Base-by-base conservation (phyloP, 768 basidiomycete genomes). In the Phaffia australis region DNA sequence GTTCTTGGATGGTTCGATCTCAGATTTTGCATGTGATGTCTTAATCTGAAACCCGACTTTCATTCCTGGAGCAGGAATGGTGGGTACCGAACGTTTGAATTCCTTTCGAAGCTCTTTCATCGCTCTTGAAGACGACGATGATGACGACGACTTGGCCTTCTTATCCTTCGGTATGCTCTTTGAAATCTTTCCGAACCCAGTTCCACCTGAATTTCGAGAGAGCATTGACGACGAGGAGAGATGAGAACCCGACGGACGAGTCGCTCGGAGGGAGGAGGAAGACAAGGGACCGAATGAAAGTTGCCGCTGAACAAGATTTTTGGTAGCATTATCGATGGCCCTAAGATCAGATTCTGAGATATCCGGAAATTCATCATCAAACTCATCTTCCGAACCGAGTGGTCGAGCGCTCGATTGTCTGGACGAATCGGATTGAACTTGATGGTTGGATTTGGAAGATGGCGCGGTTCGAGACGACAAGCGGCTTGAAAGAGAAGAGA, bases 401-500 rank as follows among this genome's bases (percentile, higher is more conserved):
- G 21, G 27, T 42, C 35, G 35, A 42, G 35, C 11, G 35, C 35
- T 42, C 11, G 35, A 42, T 42, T 42, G 35, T 11, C 35, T 42
- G 35, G 35, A 42, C 35, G 35, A 42, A 42, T 11, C 11, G 6
- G 35, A 42, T 11, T 5, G 35, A 11, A 4, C 11, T 11, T 42
- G 35, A 11, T 42, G 11, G 4, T 42, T 42, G 35, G 35, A 11
- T 42, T 11, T 42, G 11, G 35, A 42, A 42, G 35, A 42, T 42
- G 35, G 35, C 35, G 35, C 35, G 35, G 15, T 4, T 23, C 52
- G 23, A 23, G 52, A 54, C 52, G 52, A 5, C 55, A 52, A 16
- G 56, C 56, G 27, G 56, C 23, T 32, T 27, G 21, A 60, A 32
- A 56, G 56, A 51, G 69, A 66, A 2, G 70, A 35, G 63, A 60